These are phyloP conservation scores for Pseudonitzschia pungens DNA, from an alignment of 108 stramenopile genomes.

Conservation along the genomic window DNA sequence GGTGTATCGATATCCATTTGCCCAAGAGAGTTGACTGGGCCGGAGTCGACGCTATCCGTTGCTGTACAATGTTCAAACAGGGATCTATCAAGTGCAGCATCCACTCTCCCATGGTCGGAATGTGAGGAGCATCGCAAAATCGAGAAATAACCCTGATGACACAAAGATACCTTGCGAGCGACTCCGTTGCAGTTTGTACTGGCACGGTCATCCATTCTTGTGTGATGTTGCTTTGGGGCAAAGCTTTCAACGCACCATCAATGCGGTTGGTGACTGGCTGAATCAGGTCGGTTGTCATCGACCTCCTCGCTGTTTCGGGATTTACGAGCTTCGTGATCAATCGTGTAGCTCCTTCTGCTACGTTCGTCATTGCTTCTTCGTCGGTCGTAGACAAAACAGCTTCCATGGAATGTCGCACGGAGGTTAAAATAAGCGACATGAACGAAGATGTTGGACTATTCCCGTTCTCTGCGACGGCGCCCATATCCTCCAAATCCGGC, in stretches of 20 bases:
- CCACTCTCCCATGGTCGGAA: constrained; percentile 27
- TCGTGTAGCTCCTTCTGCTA: constrained; percentile 53
- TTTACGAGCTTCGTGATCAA: constrained; percentile 39
- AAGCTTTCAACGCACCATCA: constrained; percentile 32
- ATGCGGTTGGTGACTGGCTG: constrained; percentile 35
- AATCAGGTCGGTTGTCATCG: constrained; percentile 25
- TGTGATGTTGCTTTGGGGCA: constrained; percentile 7
- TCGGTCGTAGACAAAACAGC: constrained; percentile 41
- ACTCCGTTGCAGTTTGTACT: constrained; percentile 36
- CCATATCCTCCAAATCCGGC: constrained; percentile 17
- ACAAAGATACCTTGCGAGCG: constrained; percentile 32
- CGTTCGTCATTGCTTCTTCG: constrained; percentile 44
- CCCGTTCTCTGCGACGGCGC: background rate
- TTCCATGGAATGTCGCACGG: constrained; percentile 39
- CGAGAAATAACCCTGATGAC: constrained; percentile 40
- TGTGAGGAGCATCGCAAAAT: constrained; percentile 46
- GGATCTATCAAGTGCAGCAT: constrained; percentile 10
- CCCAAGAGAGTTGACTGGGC: constrained; percentile 7
- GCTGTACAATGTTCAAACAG: constrained; percentile 4
- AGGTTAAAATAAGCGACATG: constrained; percentile 3
- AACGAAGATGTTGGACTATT: background rate
- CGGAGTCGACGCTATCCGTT: background rate
- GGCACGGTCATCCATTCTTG: constrained; percentile 2
- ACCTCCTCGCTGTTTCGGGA: constrained; percentile 20
- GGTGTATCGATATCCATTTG: constrained; percentile 39